These are phyloP conservation scores for Parastagonospora avenae DNA, from an alignment of 2,329 filamentous ascomycete genomes.

Conservation along the genomic window DNA sequence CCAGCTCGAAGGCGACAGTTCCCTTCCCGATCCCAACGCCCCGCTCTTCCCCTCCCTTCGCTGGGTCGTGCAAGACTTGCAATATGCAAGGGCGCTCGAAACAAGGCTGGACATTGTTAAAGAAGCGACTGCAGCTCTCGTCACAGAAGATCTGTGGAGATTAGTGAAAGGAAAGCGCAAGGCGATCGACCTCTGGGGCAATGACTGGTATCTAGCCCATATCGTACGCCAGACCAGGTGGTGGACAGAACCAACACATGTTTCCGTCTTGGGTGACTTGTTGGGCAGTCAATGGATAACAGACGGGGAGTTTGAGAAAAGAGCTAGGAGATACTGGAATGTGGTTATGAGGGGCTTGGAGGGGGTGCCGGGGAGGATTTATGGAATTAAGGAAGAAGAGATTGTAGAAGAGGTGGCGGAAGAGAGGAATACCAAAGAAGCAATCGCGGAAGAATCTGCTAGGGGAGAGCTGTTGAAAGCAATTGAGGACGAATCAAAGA, in stretches of 20 bases:
- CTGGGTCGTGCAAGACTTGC: slow-evolving; percentile 35
- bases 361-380: slow-evolving; percentile 58
- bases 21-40: slow-evolving; percentile 61
- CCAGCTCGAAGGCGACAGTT: slow-evolving; percentile 90
- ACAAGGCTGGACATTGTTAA: slow-evolving; percentile 12
- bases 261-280: slow-evolving; percentile 87
- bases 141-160: slow-evolving; percentile 67
- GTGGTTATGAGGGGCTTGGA: slow-evolving; percentile 74
- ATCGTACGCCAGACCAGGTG: slow-evolving; percentile 84
- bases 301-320: slow-evolving; percentile 78
- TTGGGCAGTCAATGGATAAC: slow-evolving; percentile 95
- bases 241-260: slow-evolving; percentile 85
- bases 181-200: slow-evolving; percentile 84
- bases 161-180: slow-evolving; percentile 74
- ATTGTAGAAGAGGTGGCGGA: neutral
- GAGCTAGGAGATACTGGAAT: slow-evolving; percentile 79
- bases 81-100: slow-evolving; percentile 16
- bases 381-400: slow-evolving; percentile 9
- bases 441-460: slow-evolving; percentile 7
- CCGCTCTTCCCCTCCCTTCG: slow-evolving; percentile 49
- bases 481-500: neutral
- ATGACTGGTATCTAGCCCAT: slow-evolving; percentile 93
- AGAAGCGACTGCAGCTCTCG: slow-evolving; percentile 20
- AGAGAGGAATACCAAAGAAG: neutral
- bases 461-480: neutral